Evolutionary conservation across 1,284 basidiomycete species (phyloP).

Genomic region (Leccinum ambiguum): DNA sequence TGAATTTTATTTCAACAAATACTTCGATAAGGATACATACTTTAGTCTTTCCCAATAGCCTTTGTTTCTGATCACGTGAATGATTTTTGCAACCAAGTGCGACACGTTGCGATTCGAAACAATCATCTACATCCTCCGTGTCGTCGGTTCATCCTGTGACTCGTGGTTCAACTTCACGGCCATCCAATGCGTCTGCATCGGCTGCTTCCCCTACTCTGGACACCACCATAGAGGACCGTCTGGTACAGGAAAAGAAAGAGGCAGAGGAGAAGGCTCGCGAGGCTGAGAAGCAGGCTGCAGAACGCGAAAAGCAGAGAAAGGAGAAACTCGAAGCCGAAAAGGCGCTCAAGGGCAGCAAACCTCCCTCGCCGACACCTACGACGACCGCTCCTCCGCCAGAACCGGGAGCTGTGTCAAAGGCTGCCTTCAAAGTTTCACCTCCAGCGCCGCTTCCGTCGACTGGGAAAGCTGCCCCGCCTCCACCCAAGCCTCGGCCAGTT

Average conservation of each 20-base stretch:
- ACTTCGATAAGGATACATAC: too few relatives aligned
- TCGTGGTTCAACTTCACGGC: conserved; percentile 35
- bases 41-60: conserved; percentile 13
- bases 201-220: too few relatives aligned
- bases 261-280: conserved; percentile 77
- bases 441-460: conserved; percentile 31
- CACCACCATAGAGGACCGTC: too few relatives aligned
- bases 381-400: conserved; percentile 36
- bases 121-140: conserved; percentile 19
- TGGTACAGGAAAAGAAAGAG: conserved; percentile 53
- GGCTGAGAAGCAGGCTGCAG: conserved; percentile 78
- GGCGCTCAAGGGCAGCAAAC: conserved; percentile 50
- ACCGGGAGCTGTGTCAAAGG: conserved; percentile 31
- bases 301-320: conserved; percentile 66
- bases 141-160: conserved; percentile 31
- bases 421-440: not conserved
- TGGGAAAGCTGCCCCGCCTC: conserved; percentile 33
- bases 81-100: too few relatives aligned
- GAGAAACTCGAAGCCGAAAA: conserved; percentile 71
- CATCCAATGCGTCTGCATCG: conserved; percentile 25
- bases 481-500: conserved; percentile 36
- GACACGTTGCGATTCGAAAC: conserved; percentile 17
- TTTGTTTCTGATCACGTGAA: too few relatives aligned
- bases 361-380: conserved; percentile 33
- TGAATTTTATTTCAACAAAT: too few relatives aligned